phyloP scores from a whole-genome alignment of 257 asterid species.

The Fraxinus cuspidata region DNA sequence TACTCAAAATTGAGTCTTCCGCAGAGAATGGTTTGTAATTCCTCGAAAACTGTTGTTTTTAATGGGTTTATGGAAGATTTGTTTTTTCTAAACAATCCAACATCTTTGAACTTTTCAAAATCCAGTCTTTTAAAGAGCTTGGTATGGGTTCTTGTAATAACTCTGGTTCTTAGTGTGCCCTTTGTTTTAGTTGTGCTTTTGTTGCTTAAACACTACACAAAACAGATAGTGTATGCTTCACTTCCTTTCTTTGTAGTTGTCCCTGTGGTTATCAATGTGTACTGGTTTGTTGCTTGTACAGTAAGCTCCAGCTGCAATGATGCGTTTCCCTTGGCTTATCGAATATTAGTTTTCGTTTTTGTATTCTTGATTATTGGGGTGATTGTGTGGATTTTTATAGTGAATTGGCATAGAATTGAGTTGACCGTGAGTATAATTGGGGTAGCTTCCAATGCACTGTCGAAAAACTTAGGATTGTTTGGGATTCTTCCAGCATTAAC shows the following conservation, averaged over 20 bases:
- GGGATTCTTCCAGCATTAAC: constrained; percentile 74
- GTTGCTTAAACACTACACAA: constrained; percentile 77
- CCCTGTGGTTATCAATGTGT: constrained; percentile 69
- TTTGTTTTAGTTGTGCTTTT: constrained; percentile 58
- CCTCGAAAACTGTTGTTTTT: constrained; percentile 14
- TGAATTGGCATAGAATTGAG: constrained; percentile 89
- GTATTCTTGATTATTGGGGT: constrained; percentile 76
- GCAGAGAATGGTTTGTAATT: constrained; percentile 1
- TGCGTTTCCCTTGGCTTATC: constrained; percentile 71
- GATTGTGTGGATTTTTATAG: constrained; percentile 80
- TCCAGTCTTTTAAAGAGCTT: constrained; percentile 58
- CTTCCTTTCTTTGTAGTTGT: constrained; percentile 84
- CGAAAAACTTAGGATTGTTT: constrained; percentile 68
- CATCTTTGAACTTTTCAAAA: constrained; percentile 27
- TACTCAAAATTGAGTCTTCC: constrained; percentile 13
- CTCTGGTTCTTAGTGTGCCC: constrained; percentile 66
- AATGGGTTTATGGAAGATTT: constrained; percentile 5
- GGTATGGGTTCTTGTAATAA: constrained; percentile 81
- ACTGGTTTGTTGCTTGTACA: constrained; percentile 94
- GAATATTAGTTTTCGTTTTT: constrained; percentile 66
- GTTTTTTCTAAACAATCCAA: constrained; percentile 27
- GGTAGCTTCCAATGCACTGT: constrained; percentile 74
- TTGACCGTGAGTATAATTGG: constrained; percentile 78
- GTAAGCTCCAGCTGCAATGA: constrained; percentile 70
- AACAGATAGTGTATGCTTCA: constrained; percentile 80